phyloP scores from a whole-genome alignment of 805 yeast genomes.

The Wickerhamomyces ciferrii region DNA sequence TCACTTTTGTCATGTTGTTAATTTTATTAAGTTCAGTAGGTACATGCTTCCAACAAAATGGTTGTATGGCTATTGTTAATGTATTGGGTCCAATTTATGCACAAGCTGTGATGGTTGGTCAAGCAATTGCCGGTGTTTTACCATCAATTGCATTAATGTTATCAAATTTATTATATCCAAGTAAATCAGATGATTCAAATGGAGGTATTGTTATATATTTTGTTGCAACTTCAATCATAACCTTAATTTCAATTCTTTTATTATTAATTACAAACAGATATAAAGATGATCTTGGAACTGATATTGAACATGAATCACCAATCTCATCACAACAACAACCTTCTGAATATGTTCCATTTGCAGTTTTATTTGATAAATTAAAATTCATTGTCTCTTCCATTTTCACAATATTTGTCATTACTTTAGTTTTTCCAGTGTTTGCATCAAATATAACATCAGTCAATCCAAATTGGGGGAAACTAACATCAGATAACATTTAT shows the following conservation, averaged over 20 bases:
- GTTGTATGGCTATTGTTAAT: constrained; percentile 82
- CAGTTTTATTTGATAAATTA: constrained; percentile 54
- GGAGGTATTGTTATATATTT: constrained; percentile 35
- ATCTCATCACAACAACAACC: background rate
- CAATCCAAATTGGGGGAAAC: constrained; percentile 22
- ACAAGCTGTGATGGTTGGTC: constrained; percentile 92
- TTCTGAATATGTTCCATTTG: constrained; percentile 49
- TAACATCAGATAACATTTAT: constrained; percentile 34
- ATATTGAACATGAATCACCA: constrained; percentile 19
- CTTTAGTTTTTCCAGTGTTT: constrained; percentile 85
- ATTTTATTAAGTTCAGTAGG: constrained; percentile 68
- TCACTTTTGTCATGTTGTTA: constrained; percentile 50
- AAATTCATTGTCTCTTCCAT: constrained; percentile 63
- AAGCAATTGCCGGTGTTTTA: constrained; percentile 88
- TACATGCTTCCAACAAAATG: constrained; percentile 82
- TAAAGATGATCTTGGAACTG: constrained; percentile 14
- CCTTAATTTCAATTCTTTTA: constrained; percentile 35
- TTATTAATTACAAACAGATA: constrained; percentile 28
- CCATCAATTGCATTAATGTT: constrained; percentile 70
- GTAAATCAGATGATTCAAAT: constrained; percentile 20
- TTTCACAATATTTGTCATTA: constrained; percentile 65
- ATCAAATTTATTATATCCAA: constrained; percentile 33
- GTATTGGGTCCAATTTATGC: constrained; percentile 72
- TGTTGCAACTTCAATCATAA: constrained; percentile 44
- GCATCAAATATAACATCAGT: constrained; percentile 65